Conservation (phyloP, 2,329 filamentous ascomycete species). For the Exophiala sp. region DNA sequence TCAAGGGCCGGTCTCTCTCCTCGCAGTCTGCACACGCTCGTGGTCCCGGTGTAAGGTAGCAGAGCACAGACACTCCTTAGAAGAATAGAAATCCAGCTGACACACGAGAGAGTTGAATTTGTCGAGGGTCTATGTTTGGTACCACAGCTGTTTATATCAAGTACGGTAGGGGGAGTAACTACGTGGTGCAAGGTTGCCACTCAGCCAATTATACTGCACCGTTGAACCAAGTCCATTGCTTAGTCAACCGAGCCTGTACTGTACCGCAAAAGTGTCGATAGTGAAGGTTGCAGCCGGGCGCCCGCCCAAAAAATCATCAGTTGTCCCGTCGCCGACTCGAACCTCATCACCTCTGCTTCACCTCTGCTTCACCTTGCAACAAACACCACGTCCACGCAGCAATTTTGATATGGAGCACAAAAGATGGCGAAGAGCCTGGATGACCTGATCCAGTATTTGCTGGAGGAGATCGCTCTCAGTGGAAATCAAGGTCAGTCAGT, state of each 20-base stretch:
- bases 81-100: slow-evolving; percentile 16
- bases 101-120: no score
- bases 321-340: slow-evolving; percentile 5
- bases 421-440: slow-evolving; percentile 49
- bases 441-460: slow-evolving; percentile 52
- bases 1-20: slow-evolving; percentile 16
- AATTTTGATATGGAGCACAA: slow-evolving; percentile 16
- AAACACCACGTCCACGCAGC: background rate
- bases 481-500: slow-evolving; percentile 51
- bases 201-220: background rate
- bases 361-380: background rate
- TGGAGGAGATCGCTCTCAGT: slow-evolving; percentile 54
- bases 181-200: background rate
- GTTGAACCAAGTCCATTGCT: no score
- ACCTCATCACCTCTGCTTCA: slow-evolving; percentile 3
- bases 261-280: background rate
- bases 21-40: slow-evolving; percentile 2
- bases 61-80: slow-evolving; percentile 13
- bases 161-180: background rate
- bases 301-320: slow-evolving; percentile 4
- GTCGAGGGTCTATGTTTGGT: no score
- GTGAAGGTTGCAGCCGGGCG: slow-evolving; percentile 3
- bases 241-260: no score
- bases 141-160: background rate
- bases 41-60: slow-evolving; percentile 5